These are phyloP conservation scores for Alternaria arborescens DNA, from an alignment of 2,329 filamentous ascomycete genomes.

Conservation along the genomic window DNA sequence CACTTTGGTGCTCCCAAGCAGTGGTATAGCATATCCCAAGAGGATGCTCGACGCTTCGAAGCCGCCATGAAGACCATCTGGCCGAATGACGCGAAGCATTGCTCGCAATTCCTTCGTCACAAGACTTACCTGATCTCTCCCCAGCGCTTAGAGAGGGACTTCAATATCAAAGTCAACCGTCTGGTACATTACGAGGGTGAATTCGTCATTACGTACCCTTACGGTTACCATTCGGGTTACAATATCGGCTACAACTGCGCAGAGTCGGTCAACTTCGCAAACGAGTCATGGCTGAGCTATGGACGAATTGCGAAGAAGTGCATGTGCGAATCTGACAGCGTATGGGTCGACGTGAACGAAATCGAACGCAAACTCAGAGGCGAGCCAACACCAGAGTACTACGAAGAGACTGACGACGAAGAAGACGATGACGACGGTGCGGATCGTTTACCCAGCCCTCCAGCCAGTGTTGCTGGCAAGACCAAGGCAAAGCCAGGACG, in stretches of 20 bases:
- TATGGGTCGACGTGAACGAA: conserved; percentile 97
- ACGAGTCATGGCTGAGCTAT: conserved; percentile 94
- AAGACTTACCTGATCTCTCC: conserved; percentile 98
- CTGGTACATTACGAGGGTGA: conserved; percentile 95
- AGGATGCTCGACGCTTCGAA: conserved; percentile 91
- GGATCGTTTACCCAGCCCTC: conserved; percentile 77
- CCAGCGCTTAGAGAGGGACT: conserved; percentile 83
- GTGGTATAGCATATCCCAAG: conserved; percentile 99
- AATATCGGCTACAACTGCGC: conserved; percentile 99
- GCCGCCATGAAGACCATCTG: conserved; percentile 94
- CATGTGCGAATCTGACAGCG: conserved; percentile 95
- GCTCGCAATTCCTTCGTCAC: conserved; percentile 94
- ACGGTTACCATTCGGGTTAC: conserved; percentile 97
- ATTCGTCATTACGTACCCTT: conserved; percentile 98
- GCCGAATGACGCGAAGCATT: conserved; percentile 94
- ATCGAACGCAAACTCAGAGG: conserved; percentile 94
- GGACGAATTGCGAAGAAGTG: conserved; percentile 96
- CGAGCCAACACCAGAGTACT: conserved; percentile 80
- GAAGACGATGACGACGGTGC: conserved; percentile 67
- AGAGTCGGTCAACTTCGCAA: conserved; percentile 97
- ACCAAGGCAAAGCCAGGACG: conserved; percentile 71
- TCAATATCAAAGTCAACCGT: conserved; percentile 95
- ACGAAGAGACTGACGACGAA: conserved; percentile 78
- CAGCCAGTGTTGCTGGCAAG: conserved; percentile 75
- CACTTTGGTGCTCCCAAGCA: conserved; percentile 99